Evolutionary conservation across 345 rosid genomes (phyloP), one percentile per base, ranked within the genome.

Genomic region (Dipteronia sinensis): DNA sequence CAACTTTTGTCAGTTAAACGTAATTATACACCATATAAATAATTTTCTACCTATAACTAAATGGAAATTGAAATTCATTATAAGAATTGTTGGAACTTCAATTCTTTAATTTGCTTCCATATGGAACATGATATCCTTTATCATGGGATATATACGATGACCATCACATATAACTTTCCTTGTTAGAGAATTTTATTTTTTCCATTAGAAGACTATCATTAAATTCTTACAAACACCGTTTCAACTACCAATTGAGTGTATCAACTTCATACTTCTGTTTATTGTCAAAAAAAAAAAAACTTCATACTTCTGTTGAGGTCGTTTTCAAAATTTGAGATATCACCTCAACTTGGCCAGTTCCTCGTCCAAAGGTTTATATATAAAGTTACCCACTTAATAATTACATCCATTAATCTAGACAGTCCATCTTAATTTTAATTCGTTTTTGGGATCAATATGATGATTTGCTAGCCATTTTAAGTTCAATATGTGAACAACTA

Each of bases 391-490:
- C 44, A 62, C 61, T 56, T 74, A 53, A 53, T 49, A 69, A 51
- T 71, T 20, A 44, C 74, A 77, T 66, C 77, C 77, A 9, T 73
- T 56, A 71, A 83, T 74, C 67, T 80, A 49, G 82, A 78, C 76
- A 78, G 16, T 62, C 74, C 77, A 80, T 78, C 83, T 80, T 72
- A 62, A 65, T 76, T 17, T 8, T 31, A 67, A 38, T 46, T 68
- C 27, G 58, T 10, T 19, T 59, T 20, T 0, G 11, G 12, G 47
- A 38, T 13, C 55, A 22, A 55, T 76, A 34, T 22, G 15, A 42
- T 63, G 27, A 29, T 9, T 6, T 59, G 27, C 27, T 53, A 53
- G 6, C 20, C 58, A 49, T 2, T 49, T 49, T 12, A 13, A 49
- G 55, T 49, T 49, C 55, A 49, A 49, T 49, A 34, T 49, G 2